Conservation (phyloP, 768 basidiomycete genomes). For the Pleurotus djamor region DNA sequence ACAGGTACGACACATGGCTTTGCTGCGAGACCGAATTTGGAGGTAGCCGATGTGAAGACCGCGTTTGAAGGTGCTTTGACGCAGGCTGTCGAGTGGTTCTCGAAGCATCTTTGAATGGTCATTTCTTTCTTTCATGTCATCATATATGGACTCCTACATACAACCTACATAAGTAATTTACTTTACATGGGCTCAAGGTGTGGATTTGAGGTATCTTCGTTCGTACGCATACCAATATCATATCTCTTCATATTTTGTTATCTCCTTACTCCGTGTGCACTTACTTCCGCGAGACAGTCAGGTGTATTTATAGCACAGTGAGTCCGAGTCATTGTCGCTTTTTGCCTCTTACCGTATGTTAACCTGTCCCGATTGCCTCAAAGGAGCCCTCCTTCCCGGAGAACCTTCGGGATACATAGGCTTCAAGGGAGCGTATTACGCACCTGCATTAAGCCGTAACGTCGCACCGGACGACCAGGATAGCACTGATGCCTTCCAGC, state of each 20-base stretch:
- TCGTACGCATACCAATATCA: too few relatives aligned
- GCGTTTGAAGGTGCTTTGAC: slow-evolving; percentile 39
- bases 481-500: slow-evolving; percentile 8
- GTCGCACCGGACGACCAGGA: neutral
- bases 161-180: too few relatives aligned
- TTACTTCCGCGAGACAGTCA: neutral
- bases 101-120: slow-evolving; percentile 27
- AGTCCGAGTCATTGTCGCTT: neutral
- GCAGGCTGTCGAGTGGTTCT: slow-evolving; percentile 43
- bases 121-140: neutral
- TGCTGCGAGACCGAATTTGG: slow-evolving; percentile 37
- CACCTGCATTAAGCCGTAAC: slow-evolving; percentile 13
- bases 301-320: too few relatives aligned
- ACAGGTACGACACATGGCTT: slow-evolving; percentile 47
- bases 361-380: neutral
- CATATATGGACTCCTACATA: neutral
- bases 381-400: slow-evolving; percentile 30
- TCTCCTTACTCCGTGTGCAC: too few relatives aligned
- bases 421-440: slow-evolving; percentile 42
- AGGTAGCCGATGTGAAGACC: slow-evolving; percentile 33
- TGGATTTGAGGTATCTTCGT: neutral
- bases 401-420: slow-evolving; percentile 40
- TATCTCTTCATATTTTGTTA: too few relatives aligned
- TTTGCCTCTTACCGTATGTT: neutral
- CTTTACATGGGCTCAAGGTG: too few relatives aligned